These are phyloP conservation scores for Staphylotrichum tortipilum DNA, from an alignment of 495 filamentous ascomycete genomes.

Conservation along the genomic window DNA sequence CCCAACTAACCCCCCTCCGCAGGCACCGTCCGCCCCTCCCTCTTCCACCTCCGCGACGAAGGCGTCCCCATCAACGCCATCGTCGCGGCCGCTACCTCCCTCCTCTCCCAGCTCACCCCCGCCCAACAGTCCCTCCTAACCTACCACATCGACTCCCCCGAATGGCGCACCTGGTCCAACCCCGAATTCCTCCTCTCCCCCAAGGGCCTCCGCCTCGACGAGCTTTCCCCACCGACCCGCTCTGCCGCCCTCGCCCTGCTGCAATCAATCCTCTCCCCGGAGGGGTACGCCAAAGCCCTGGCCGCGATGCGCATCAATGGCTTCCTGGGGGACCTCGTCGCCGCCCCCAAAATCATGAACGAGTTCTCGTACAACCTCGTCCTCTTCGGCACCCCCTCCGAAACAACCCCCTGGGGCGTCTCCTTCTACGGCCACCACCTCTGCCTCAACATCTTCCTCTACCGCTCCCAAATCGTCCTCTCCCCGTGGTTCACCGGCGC, in stretches of 20 bases:
- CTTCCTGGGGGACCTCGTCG: constrained; percentile 63
- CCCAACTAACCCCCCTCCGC: neutral
- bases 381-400: constrained; percentile 50
- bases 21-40: constrained; percentile 46
- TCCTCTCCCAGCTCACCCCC: constrained; percentile 38
- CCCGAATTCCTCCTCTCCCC: constrained; percentile 57
- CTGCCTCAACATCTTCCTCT: constrained; percentile 58
- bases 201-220: constrained; percentile 61
- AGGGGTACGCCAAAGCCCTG: constrained; percentile 63
- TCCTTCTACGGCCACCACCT: constrained; percentile 72
- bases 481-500: constrained; percentile 69
- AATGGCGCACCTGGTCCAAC: constrained; percentile 71
- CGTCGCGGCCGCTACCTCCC: constrained; percentile 35
- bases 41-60: constrained; percentile 56
- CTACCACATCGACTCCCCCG: constrained; percentile 59
- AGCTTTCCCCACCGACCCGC: constrained; percentile 35
- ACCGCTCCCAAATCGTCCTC: constrained; percentile 51
- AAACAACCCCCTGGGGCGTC: constrained; percentile 55
- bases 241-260: constrained; percentile 47
- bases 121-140: constrained; percentile 38
- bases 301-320: constrained; percentile 68
- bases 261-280: constrained; percentile 48
- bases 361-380: constrained; percentile 67
- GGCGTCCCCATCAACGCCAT: constrained; percentile 50
- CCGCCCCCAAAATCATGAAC: constrained; percentile 56